Conservation (phyloP, 257 asterid species). For the Vinca minor region DNA sequence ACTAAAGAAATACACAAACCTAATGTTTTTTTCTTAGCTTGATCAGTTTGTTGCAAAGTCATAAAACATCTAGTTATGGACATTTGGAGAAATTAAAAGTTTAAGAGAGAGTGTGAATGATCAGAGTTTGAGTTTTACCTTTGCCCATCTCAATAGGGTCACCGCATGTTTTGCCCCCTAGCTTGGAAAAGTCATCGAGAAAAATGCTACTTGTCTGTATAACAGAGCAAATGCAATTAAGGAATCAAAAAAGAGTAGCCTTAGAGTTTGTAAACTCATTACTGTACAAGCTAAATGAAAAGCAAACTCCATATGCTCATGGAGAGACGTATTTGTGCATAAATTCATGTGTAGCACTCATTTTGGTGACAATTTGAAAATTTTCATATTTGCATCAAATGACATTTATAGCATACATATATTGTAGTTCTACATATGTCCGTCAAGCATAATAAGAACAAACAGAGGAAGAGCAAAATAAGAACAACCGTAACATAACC, state of each 20-base stretch:
- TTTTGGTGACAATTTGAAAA: not conserved
- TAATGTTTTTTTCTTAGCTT: not conserved
- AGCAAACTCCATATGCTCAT: not conserved
- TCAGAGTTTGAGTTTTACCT: conserved; percentile 37
- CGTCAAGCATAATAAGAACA: too few relatives aligned
- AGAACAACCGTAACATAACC: too few relatives aligned
- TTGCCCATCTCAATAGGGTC: conserved; percentile 49
- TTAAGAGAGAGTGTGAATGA: conserved; percentile 9
- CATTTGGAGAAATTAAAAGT: conserved; percentile 4
- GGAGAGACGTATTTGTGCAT: not conserved
- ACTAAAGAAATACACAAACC: not conserved
- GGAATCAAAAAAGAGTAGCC: not conserved
- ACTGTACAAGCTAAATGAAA: conserved; percentile 2
- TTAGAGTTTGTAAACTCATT: not conserved
- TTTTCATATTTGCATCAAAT: not conserved
- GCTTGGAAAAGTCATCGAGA: conserved; percentile 49
- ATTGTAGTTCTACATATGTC: not conserved
- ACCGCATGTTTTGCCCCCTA: conserved; percentile 60
- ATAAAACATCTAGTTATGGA: not conserved
- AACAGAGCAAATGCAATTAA: conserved; percentile 3
- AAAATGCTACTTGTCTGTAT: conserved; percentile 50
- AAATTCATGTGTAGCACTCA: not conserved
- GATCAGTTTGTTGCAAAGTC: not conserved
- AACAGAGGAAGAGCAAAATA: too few relatives aligned
- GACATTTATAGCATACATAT: not conserved